These are phyloP conservation scores for Malus fusca DNA, from an alignment of 306 rosid genomes.

Conservation along the genomic window DNA sequence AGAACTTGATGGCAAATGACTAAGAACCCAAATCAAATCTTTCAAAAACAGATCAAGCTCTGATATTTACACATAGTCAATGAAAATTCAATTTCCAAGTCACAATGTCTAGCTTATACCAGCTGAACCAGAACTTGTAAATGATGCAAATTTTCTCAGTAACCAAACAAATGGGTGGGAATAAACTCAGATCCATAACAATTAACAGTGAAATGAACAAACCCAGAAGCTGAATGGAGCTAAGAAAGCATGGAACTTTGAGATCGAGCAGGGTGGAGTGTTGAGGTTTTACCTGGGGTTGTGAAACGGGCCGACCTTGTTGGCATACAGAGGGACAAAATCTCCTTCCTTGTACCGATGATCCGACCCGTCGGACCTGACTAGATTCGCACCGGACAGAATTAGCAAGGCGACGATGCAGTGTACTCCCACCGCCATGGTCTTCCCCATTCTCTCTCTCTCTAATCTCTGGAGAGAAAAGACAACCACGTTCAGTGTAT, in stretches of 20 bases:
- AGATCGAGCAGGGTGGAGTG: neutral
- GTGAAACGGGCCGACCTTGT: conserved; percentile 53
- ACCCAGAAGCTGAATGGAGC: neutral
- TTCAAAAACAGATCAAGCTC: conserved; percentile 11
- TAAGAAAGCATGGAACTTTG: neutral
- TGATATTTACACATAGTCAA: neutral
- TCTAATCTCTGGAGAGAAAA: neutral
- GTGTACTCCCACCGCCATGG: conserved; percentile 20
- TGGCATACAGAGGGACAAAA: conserved; percentile 39
- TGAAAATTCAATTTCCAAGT: neutral
- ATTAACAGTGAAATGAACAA: neutral
- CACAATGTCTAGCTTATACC: neutral
- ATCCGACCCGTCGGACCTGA: conserved; percentile 28
- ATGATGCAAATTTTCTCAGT: neutral
- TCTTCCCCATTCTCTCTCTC: conserved; percentile 26
- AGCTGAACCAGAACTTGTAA: neutral
- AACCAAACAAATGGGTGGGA: neutral
- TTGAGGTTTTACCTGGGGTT: conserved; percentile 36
- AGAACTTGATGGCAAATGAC: neutral
- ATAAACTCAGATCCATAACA: conserved; percentile 19
- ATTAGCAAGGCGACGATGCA: conserved; percentile 21
- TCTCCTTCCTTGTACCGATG: conserved; percentile 46
- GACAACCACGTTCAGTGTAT: neutral
- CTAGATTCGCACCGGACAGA: conserved; percentile 21
- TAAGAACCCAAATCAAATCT: neutral